Percentiles rank a stretch among this genome's conserved stretches.
Evolutionary conservation across 345 rosid species (phyloP).

Genomic region (Pistacia integerrima): DNA sequence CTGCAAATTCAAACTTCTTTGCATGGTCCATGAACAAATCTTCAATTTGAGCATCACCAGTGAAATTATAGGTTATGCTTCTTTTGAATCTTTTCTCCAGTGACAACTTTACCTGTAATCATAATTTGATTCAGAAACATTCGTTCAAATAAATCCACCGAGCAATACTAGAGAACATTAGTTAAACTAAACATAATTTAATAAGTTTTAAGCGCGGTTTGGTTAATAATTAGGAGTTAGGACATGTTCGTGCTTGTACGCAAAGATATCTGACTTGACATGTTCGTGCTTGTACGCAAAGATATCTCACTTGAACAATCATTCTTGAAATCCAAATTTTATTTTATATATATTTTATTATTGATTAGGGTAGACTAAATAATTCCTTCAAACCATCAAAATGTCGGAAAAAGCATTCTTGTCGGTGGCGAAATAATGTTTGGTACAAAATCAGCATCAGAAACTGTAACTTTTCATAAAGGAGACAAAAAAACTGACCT

Average conservation of each 20-base stretch:
- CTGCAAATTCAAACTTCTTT: constrained; percentile 68
- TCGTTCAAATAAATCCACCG: not conserved
- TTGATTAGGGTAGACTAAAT: too few relatives aligned
- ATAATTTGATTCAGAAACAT: not conserved
- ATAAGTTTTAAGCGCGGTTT: too few relatives aligned
- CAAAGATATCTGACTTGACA: not conserved
- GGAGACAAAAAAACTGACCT: constrained; percentile 45
- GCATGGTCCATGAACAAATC: constrained; percentile 61
- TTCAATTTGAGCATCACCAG: constrained; percentile 60
- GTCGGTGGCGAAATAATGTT: too few relatives aligned
- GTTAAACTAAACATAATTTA: too few relatives aligned
- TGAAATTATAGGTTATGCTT: constrained; percentile 68
- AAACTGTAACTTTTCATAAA: too few relatives aligned
- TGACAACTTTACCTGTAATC: constrained; percentile 58
- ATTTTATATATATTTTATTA: too few relatives aligned
- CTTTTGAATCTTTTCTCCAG: constrained; percentile 76
- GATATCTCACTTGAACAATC: not conserved
- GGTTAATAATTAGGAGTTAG: too few relatives aligned
- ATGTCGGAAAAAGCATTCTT: too few relatives aligned
- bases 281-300: not conserved
- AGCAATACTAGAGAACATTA: not conserved
- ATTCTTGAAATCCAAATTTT: too few relatives aligned
- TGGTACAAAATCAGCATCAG: too few relatives aligned
- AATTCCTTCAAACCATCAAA: too few relatives aligned
- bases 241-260: not conserved